Conservation (phyloP, 129 eudicot species). For the Saposhnikovia divaricata region DNA sequence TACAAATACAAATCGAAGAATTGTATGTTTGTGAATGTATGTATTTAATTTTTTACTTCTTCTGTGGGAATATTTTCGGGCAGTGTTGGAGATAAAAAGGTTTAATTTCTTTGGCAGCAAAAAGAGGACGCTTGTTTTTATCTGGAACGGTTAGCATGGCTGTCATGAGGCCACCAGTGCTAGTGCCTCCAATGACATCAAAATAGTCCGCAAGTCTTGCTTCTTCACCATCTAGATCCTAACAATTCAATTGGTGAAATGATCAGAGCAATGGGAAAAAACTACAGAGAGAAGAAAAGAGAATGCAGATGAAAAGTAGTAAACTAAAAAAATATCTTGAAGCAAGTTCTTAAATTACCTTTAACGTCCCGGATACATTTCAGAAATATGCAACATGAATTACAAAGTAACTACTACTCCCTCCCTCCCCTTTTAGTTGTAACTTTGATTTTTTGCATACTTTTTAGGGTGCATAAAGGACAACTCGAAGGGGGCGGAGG, state of each 20-base stretch:
- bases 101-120: slow-evolving; percentile 47
- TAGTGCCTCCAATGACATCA: slow-evolving; percentile 59
- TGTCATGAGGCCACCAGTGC: slow-evolving; percentile 55
- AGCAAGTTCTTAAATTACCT: too few relatives aligned
- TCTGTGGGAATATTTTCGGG: slow-evolving; percentile 55
- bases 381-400: too few relatives aligned
- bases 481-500: too few relatives aligned
- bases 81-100: slow-evolving; percentile 46
- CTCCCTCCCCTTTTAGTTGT: too few relatives aligned
- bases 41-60: slow-evolving; percentile 16
- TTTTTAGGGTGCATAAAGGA: too few relatives aligned
- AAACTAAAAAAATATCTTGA: too few relatives aligned
- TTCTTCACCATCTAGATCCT: slow-evolving; percentile 51
- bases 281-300: too few relatives aligned
- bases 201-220: slow-evolving; percentile 67
- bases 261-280: background rate
- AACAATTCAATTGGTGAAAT: background rate
- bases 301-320: too few relatives aligned
- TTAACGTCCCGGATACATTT: too few relatives aligned
- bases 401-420: too few relatives aligned
- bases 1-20: background rate
- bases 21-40: background rate
- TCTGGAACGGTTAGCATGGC: slow-evolving; percentile 60
- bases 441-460: too few relatives aligned
- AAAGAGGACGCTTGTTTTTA: slow-evolving; percentile 42